Percentiles rank a stretch among this genome's conserved stretches.
These are phyloP conservation scores for Lojkania enalia DNA, from an alignment of 2,329 filamentous ascomycete species.

Conservation along the genomic window DNA sequence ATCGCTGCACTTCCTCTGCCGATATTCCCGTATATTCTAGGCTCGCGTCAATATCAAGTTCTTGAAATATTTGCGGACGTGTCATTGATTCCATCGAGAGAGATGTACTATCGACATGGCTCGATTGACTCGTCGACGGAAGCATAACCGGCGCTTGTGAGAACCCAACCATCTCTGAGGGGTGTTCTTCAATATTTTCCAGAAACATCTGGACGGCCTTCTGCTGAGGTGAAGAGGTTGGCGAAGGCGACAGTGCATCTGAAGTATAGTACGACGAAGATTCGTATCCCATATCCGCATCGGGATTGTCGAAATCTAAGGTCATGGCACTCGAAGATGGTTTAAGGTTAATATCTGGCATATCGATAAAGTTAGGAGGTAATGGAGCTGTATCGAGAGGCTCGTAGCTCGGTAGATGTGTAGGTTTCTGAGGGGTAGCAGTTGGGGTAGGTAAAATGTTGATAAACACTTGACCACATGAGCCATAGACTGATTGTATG, in stretches of 20 bases:
- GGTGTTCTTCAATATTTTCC: slow-evolving; percentile 38
- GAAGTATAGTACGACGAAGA: slow-evolving; percentile 56
- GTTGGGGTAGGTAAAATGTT: slow-evolving; percentile 59
- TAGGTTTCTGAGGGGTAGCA: slow-evolving; percentile 52
- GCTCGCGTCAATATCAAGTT: slow-evolving; percentile 62
- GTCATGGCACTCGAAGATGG: slow-evolving; percentile 44
- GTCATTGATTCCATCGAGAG: slow-evolving; percentile 12
- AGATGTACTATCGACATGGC: slow-evolving; percentile 23
- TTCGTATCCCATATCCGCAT: slow-evolving; percentile 52
- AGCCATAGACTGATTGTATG: slow-evolving; percentile 49
- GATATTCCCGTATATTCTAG: slow-evolving; percentile 82
- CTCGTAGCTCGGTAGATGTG: slow-evolving; percentile 45
- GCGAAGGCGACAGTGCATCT: slow-evolving; percentile 53
- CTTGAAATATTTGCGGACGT: slow-evolving; percentile 34
- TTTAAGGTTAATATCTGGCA: slow-evolving; percentile 51
- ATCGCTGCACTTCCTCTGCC: slow-evolving; percentile 67
- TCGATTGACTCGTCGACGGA: slow-evolving; percentile 26
- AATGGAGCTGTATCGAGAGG: slow-evolving; percentile 59
- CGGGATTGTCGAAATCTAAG: slow-evolving; percentile 45
- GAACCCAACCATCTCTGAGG: slow-evolving; percentile 34
- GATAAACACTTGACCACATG: slow-evolving; percentile 47
- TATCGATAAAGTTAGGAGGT: slow-evolving; percentile 61
- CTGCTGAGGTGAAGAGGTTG: slow-evolving; percentile 41
- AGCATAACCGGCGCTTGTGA: slow-evolving; percentile 35
- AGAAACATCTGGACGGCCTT: slow-evolving; percentile 40